A percentile compares a stretch with the other conserved stretches of the same genome.
Evolutionary conservation across 441 rosid genomes (phyloP).

Genomic region (Geranium incanum): DNA sequence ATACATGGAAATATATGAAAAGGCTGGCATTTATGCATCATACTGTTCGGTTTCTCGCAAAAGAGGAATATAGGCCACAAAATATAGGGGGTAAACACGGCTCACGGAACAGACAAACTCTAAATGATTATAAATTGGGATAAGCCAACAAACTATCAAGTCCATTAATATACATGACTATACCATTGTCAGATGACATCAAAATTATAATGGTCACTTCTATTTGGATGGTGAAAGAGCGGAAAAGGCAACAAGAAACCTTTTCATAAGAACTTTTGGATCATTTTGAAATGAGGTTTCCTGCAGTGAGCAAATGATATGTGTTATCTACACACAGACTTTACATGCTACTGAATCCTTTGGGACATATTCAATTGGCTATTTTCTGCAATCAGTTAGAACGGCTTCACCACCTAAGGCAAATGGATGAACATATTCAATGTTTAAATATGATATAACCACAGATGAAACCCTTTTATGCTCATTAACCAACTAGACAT

Average conservation of each 20-base stretch:
- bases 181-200: slow-evolving; percentile 2
- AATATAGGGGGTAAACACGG: neutral
- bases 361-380: no score
- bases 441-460: neutral
- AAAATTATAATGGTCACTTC: neutral
- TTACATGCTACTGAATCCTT: neutral
- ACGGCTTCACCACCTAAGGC: no score
- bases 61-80: neutral
- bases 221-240: neutral
- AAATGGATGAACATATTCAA: no score
- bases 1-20: neutral
- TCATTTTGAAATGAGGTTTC: neutral
- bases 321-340: neutral
- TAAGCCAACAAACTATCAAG: neutral
- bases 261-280: neutral
- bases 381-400: neutral
- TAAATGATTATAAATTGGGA: neutral
- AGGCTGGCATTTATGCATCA: neutral
- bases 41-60: neutral
- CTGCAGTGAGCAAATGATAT: slow-evolving; percentile 3
- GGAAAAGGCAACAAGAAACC: neutral
- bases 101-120: neutral
- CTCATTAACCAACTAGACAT: neutral
- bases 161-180: neutral
- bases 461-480: neutral